Percentiles rank a stretch among this genome's conserved stretches.
These are phyloP conservation scores for Arctostaphylos glauca DNA, from an alignment of 148 eudicot genomes.

Conservation along the genomic window DNA sequence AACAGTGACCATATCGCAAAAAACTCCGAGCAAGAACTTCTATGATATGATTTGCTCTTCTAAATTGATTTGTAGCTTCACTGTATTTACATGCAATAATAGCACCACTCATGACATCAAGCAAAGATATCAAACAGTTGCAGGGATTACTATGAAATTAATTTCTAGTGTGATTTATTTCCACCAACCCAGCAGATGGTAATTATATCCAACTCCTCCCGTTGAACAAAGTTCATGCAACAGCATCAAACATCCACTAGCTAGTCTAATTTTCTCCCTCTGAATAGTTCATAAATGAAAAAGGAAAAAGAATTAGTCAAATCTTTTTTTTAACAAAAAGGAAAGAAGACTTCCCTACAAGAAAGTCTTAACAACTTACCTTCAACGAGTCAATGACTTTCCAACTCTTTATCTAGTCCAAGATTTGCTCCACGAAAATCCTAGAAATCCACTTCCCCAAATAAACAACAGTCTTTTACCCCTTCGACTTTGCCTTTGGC, in stretches of 20 bases:
- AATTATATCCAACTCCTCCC: slow-evolving; percentile 6
- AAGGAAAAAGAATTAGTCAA: not conserved
- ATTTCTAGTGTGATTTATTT: not conserved
- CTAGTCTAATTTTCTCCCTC: not conserved
- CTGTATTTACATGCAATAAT: not conserved
- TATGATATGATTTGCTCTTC: no score
- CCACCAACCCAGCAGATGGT: not conserved
- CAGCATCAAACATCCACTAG: not conserved
- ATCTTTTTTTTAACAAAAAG: not conserved
- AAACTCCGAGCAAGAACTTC: not conserved
- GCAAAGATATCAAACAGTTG: not conserved
- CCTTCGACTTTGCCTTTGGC: no score
- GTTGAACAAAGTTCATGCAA: not conserved
- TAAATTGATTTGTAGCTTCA: no score
- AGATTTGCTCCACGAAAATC: slow-evolving; percentile 15
- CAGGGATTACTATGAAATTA: not conserved
- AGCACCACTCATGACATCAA: not conserved
- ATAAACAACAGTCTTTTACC: not conserved
- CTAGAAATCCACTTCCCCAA: slow-evolving; percentile 13
- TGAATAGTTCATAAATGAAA: not conserved
- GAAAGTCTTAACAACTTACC: slow-evolving; percentile 11
- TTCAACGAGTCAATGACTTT: slow-evolving; percentile 8
- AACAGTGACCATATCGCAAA: not conserved
- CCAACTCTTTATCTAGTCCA: slow-evolving; percentile 14
- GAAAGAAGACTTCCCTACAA: not conserved